Conservation (phyloP, 345 rosid genomes). For the Populus deltoides region DNA sequence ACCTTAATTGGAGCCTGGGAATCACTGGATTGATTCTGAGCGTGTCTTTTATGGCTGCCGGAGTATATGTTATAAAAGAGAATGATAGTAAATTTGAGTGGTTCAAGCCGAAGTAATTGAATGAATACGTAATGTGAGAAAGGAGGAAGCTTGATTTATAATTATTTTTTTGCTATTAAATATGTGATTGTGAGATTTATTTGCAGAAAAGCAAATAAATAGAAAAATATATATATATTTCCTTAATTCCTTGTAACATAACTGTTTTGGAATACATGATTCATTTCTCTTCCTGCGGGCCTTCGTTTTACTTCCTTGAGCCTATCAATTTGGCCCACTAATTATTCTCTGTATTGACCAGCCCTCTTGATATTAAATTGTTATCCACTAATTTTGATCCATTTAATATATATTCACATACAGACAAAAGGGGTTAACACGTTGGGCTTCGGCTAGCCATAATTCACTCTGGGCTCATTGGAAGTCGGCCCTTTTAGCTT, state of each 20-base stretch:
- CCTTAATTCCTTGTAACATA: neutral
- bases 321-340: neutral
- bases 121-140: too few relatives aligned
- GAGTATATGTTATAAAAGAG: constrained; percentile 22
- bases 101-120: constrained; percentile 27
- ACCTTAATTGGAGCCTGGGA: constrained; percentile 33
- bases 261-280: neutral
- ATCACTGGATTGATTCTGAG: constrained; percentile 27
- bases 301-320: neutral
- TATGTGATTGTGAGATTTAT: constrained; percentile 6
- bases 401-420: too few relatives aligned
- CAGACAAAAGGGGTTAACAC: too few relatives aligned
- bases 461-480: neutral
- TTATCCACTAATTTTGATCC: neutral
- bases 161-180: neutral
- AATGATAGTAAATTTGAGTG: constrained; percentile 25
- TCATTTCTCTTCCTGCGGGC: neutral
- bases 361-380: neutral
- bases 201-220: neutral
- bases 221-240: neutral
- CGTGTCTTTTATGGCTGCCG: constrained; percentile 17
- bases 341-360: neutral
- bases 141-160: neutral
- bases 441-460: neutral
- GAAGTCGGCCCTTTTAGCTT: neutral